A percentile compares a stretch with the other conserved stretches of the same genome.
Evolutionary conservation across 2,329 filamentous ascomycete species (phyloP).

Genomic region (Sarocladiaceae sp.): DNA sequence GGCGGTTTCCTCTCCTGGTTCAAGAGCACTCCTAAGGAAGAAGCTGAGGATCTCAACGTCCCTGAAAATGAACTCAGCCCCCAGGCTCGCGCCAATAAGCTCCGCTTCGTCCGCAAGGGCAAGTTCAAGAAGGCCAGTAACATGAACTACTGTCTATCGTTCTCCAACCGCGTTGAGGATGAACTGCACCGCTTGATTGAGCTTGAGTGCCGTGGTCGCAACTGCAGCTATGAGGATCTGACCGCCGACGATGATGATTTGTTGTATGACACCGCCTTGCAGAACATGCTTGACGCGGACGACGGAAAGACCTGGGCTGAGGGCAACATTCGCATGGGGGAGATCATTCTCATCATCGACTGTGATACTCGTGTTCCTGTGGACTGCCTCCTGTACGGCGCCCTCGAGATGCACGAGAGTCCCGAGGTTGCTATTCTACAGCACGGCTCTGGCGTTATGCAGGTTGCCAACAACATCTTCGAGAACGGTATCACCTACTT

Average conservation of each 20-base stretch:
- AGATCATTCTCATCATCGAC: slow-evolving; percentile 63
- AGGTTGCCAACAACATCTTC: slow-evolving; percentile 67
- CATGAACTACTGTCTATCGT: slow-evolving; percentile 67
- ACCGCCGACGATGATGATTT: slow-evolving; percentile 34
- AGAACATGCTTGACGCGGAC: slow-evolving; percentile 44
- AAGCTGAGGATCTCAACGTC: neutral
- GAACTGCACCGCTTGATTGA: slow-evolving; percentile 39
- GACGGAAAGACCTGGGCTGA: slow-evolving; percentile 47
- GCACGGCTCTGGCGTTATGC: slow-evolving; percentile 72
- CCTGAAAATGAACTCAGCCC: slow-evolving; percentile 30
- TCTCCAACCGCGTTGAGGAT: slow-evolving; percentile 59
- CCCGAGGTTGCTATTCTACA: slow-evolving; percentile 70
- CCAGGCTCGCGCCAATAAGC: slow-evolving; percentile 28
- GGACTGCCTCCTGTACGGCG: slow-evolving; percentile 66
- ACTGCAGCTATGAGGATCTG: slow-evolving; percentile 30
- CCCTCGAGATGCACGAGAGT: slow-evolving; percentile 65
- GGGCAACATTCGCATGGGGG: slow-evolving; percentile 57
- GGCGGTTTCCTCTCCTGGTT: slow-evolving; percentile 44
- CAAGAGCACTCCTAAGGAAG: slow-evolving; percentile 23
- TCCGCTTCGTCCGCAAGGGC: slow-evolving; percentile 48
- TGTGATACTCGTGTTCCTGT: slow-evolving; percentile 65
- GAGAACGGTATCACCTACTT: slow-evolving; percentile 74
- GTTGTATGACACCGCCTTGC: slow-evolving; percentile 45
- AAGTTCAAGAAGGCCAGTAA: slow-evolving; percentile 74
- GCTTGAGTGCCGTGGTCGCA: slow-evolving; percentile 17